phyloP scores from a whole-genome alignment of 2,329 filamentous ascomycete species.

The Hawksworthiomyces lignivorus region DNA sequence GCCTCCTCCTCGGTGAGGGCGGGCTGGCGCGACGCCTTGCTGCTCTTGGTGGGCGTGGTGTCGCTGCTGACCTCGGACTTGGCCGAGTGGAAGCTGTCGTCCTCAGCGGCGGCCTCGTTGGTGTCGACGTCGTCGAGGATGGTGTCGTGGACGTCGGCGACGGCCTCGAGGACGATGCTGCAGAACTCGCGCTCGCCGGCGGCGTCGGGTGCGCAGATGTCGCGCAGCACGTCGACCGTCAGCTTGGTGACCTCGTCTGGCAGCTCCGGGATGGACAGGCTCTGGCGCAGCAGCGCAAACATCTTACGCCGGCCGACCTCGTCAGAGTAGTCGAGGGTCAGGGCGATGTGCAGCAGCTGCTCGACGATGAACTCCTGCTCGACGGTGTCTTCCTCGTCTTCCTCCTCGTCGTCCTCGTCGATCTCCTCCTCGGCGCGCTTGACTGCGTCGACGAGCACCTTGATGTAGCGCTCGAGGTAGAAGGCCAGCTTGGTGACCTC shows the following conservation, averaged over 20 bases:
- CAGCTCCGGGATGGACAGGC: conserved; percentile 75
- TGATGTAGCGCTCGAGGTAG: conserved; percentile 74
- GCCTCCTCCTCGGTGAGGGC: conserved; percentile 57
- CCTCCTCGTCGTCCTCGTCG: conserved; percentile 50
- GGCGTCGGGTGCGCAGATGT: conserved; percentile 68
- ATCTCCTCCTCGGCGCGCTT: conserved; percentile 47
- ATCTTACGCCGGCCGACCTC: conserved; percentile 93
- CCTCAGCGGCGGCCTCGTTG: conserved; percentile 42
- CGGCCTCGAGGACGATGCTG: conserved; percentile 80
- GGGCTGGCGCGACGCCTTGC: conserved; percentile 23
- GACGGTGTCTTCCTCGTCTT: conserved; percentile 71
- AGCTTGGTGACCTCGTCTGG: conserved; percentile 91
- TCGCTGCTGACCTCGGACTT: conserved; percentile 72
- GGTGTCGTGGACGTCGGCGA: conserved; percentile 93
- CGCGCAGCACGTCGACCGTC: conserved; percentile 70
- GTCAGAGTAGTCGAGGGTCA: conserved; percentile 94
- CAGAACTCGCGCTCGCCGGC: conserved; percentile 77
- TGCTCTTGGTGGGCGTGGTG: conserved; percentile 43
- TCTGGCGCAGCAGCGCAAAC: conserved; percentile 83
- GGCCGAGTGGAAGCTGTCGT: conserved; percentile 91
- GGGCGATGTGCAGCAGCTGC: conserved; percentile 84
- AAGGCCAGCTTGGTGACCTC: conserved; percentile 89
- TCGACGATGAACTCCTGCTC: conserved; percentile 95
- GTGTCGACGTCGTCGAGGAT: conserved; percentile 62
- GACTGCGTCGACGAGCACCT: conserved; percentile 57